Evolutionary conservation across 1,284 basidiomycete species (phyloP).

Genomic region (Cutaneotrichosporon cavernicola): DNA sequence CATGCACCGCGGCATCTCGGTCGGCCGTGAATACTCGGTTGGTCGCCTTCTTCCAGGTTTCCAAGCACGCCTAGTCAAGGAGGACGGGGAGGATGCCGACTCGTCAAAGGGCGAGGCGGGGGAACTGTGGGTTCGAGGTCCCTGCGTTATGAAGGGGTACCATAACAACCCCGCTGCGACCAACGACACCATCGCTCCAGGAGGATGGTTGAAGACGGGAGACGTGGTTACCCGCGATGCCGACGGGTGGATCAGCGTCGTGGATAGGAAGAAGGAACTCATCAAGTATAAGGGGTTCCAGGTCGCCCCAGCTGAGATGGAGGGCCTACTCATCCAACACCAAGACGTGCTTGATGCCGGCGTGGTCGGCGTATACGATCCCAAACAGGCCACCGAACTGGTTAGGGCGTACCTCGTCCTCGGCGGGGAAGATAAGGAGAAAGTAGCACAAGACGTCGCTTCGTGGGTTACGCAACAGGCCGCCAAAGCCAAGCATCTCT

Average conservation of each 20-base stretch:
- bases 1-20: slow-evolving; percentile 11
- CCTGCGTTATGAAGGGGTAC: slow-evolving; percentile 56
- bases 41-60: slow-evolving; percentile 75
- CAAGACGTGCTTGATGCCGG: slow-evolving; percentile 68
- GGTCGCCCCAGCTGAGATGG: slow-evolving; percentile 81
- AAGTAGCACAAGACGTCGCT: slow-evolving; percentile 58
- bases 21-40: slow-evolving; percentile 46
- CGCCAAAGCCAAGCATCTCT: slow-evolving; percentile 55
- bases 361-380: slow-evolving; percentile 66
- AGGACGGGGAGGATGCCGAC: slow-evolving; percentile 52
- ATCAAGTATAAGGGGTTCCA: slow-evolving; percentile 69
- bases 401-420: slow-evolving; percentile 16
- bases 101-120: slow-evolving; percentile 60
- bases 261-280: slow-evolving; percentile 66
- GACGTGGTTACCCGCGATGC: slow-evolving; percentile 66
- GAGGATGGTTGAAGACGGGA: slow-evolving; percentile 78
- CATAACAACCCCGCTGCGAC: slow-evolving; percentile 19
- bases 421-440: neutral
- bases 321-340: slow-evolving; percentile 69
- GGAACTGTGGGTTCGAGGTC: slow-evolving; percentile 76
- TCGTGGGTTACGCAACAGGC: slow-evolving; percentile 64
- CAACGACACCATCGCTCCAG: slow-evolving; percentile 26
- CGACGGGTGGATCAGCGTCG: slow-evolving; percentile 59
- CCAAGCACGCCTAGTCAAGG: slow-evolving; percentile 67
- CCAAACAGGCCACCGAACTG: slow-evolving; percentile 60